Base-by-base conservation (phyloP, 495 filamentous ascomycete species). In the Usnea hakonensis region DNA sequence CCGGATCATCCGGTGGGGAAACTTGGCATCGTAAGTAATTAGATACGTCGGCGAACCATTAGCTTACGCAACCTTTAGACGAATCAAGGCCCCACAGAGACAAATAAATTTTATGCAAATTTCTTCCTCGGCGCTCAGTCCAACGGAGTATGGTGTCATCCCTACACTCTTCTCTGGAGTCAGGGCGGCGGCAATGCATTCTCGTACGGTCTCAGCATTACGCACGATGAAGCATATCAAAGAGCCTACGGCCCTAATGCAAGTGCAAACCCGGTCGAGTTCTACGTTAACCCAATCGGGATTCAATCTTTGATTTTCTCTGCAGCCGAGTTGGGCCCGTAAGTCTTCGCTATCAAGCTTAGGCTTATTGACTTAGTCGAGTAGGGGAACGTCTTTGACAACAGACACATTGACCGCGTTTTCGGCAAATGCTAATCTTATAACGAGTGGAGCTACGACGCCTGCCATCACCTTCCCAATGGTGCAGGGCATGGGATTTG, bases 21-120 rank as follows among this genome's bases (percentile, higher is more conserved):
- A 62, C 61, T 72, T 23, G 71, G 75, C 37, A 79, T 82, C 69
- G 78, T 83, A 71, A 72, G 80, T 66, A 30, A 55, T 7, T 19
- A 63, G 8, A 6, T 46, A 14, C 13, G 14, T 76, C 80, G 58
- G 78, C 78, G 0, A 71, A 77, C 14, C 69, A 73, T 33, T 70
- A 76, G 71, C n/a, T 76, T 74, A 33, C 75, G 77, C 61, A 60
- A 55, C 52, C 32, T 38, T 44, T 63, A 46, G 43, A 46, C 43
- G 46, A 16, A 0, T 19, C 36, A 33, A 76, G 72, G 62, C 69
- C 44, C 70, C 76, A 61, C 74, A 81, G 23, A 72, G 74, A 94
- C 91, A 13, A 95, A 97, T 72, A 96, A 96, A 68, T 98, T 96
- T 72, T 96, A 96, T 69, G 85, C 85, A 55, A 95, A 95, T 55